A percentile compares a stretch with the other conserved stretches of the same genome.
These are phyloP conservation scores for Cynara cardunculus DNA, from an alignment of 129 eudicot genomes.

Conservation along the genomic window DNA sequence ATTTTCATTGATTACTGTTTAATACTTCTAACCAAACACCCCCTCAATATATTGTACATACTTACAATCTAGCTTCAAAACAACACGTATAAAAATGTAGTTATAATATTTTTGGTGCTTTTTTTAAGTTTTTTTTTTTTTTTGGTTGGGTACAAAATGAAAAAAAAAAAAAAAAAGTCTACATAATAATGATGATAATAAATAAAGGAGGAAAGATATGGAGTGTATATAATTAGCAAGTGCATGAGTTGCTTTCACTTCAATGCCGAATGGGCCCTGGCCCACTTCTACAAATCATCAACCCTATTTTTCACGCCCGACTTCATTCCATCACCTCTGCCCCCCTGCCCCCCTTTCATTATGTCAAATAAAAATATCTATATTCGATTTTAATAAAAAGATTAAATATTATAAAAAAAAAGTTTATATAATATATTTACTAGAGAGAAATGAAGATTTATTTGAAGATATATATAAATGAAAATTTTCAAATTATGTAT, in stretches of 20 bases:
- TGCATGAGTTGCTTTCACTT: slow-evolving; percentile 38
- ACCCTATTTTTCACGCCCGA: slow-evolving; percentile 20
- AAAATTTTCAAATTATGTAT: too few species aligned
- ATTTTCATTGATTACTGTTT: too few species aligned
- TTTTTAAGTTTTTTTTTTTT: slow-evolving; percentile 15
- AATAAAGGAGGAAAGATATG: slow-evolving; percentile 21
- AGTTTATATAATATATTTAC: too few species aligned
- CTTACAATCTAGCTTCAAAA: too few species aligned
- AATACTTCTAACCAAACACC: too few species aligned
- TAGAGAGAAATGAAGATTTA: too few species aligned
- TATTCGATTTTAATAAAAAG: too few species aligned
- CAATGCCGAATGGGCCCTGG: slow-evolving; percentile 30
- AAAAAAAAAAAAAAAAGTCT: slow-evolving; percentile 19
- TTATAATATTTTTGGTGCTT: slow-evolving; percentile 9
- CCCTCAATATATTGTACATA: too few species aligned
- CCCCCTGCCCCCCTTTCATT: too few species aligned
- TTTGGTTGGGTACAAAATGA: neutral
- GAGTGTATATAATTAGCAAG: slow-evolving; percentile 28
- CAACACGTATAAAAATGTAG: neutral
- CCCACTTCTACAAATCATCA: slow-evolving; percentile 34
- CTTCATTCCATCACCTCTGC: neutral
- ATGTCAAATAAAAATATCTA: neutral
- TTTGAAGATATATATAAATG: too few species aligned
- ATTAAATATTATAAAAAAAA: too few species aligned
- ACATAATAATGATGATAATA: slow-evolving; percentile 21